These are phyloP conservation scores for Castanea mollissima DNA, from an alignment of 306 rosid genomes.

Conservation along the genomic window DNA sequence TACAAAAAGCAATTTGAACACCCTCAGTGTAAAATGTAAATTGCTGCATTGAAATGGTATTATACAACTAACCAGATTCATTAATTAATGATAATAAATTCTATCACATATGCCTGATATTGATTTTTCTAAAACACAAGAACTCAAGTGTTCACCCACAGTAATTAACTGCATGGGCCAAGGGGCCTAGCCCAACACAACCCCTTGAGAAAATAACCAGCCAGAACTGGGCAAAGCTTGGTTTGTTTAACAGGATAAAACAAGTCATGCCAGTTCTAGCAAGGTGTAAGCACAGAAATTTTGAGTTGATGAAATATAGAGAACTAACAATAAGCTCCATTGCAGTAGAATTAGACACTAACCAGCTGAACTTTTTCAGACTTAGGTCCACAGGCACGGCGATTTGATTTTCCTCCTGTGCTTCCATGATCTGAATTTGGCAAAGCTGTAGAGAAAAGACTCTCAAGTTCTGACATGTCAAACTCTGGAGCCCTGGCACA, in stretches of 20 bases:
- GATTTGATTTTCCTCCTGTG: constrained; percentile 52
- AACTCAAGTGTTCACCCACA: constrained; percentile 7
- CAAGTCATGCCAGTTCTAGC: constrained; percentile 4
- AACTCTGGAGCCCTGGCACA: constrained; percentile 90
- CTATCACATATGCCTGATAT: background rate
- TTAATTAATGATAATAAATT: background rate
- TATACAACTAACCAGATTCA: background rate
- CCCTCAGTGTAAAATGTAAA: background rate
- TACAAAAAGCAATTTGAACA: background rate
- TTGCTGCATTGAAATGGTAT: background rate
- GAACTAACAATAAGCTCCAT: background rate
- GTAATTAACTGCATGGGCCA: constrained; percentile 2
- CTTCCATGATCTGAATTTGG: constrained; percentile 55
- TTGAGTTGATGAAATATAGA: background rate
- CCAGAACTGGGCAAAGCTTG: constrained; percentile 5
- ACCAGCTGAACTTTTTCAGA: constrained; percentile 92
- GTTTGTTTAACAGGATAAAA: constrained; percentile 12
- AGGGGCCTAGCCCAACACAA: constrained; percentile 6
- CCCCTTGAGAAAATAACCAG: background rate
- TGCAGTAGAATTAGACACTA: constrained; percentile 5
- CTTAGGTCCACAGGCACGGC: constrained; percentile 52
- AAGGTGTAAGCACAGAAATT: constrained; percentile 21
- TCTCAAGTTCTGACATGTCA: constrained; percentile 96
- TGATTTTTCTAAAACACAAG: background rate
- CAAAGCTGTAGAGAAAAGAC: constrained; percentile 70